Evolutionary conservation across 169 alveolate species (phyloP).

Genomic region (Cryptosporidium viatorum): DNA sequence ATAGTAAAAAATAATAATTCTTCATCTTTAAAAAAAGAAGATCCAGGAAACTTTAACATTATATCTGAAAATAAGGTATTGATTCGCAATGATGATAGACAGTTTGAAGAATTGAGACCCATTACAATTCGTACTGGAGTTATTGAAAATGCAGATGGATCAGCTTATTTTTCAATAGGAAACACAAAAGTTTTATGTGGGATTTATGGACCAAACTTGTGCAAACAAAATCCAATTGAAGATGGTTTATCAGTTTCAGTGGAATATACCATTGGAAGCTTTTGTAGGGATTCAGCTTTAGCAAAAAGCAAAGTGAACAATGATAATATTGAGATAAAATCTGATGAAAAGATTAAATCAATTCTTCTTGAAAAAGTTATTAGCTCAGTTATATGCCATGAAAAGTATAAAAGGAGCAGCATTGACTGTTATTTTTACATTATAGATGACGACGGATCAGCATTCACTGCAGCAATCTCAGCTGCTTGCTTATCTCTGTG

Average conservation of each 20-base stretch:
- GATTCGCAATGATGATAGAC: constrained; percentile 43
- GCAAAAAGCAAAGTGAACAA: background rate
- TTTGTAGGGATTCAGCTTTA: constrained; percentile 28
- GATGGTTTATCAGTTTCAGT: constrained; percentile 59
- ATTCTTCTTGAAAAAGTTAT: constrained; percentile 57
- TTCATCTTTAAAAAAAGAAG: background rate
- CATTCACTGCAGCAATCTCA: constrained; percentile 64
- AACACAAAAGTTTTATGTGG: constrained; percentile 45
- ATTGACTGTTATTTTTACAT: constrained; percentile 67
- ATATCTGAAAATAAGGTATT: constrained; percentile 1
- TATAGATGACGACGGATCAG: constrained; percentile 71
- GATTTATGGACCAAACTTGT: constrained; percentile 58
- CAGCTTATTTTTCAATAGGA: constrained; percentile 70
- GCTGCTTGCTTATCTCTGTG: constrained; percentile 51
- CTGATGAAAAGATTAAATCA: constrained; percentile 45
- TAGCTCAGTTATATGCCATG: constrained; percentile 54
- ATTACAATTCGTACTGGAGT: constrained; percentile 41
- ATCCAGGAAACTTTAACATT: background rate
- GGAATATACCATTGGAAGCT: constrained; percentile 49
- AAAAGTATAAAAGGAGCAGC: constrained; percentile 45
- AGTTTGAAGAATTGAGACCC: constrained; percentile 55
- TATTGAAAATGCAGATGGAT: constrained; percentile 58
- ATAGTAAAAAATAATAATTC: background rate
- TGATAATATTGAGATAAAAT: constrained; percentile 13
- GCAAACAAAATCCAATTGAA: constrained; percentile 31